Conservation (phyloP, 2,329 filamentous ascomycete species). For the Zymoseptoria pseudotritici region DNA sequence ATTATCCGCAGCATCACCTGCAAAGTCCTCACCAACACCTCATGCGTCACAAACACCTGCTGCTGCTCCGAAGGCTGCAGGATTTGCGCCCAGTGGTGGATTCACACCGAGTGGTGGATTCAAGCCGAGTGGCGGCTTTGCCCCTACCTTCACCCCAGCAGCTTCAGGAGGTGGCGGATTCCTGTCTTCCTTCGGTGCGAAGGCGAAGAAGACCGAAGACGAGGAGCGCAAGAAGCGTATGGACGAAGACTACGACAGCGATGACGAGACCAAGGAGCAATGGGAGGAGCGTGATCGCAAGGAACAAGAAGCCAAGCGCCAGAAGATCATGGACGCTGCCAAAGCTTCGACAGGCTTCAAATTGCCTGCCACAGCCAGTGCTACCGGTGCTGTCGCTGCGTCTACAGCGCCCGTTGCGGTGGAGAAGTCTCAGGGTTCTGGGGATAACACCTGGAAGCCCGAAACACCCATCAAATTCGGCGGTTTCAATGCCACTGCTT, state of each 20-base stretch:
- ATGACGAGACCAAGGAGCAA: slow-evolving; percentile 44
- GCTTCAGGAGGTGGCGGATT: slow-evolving; percentile 30
- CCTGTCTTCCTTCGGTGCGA: slow-evolving; percentile 35
- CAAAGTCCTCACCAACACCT: slow-evolving; percentile 2
- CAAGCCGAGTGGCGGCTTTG: slow-evolving; percentile 19
- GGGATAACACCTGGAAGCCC: slow-evolving; percentile 43
- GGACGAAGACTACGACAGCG: slow-evolving; percentile 45
- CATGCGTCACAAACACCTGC: not conserved
- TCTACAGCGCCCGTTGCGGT: not conserved
- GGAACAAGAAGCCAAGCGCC: slow-evolving; percentile 39
- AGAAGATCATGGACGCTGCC: slow-evolving; percentile 33
- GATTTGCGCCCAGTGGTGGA: slow-evolving; percentile 2
- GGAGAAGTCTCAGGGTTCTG: slow-evolving; percentile 18
- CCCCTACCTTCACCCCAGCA: not conserved
- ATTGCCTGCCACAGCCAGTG: slow-evolving; percentile 10
- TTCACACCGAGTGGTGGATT: slow-evolving; percentile 10
- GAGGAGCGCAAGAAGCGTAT: slow-evolving; percentile 43
- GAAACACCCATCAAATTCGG: slow-evolving; percentile 43
- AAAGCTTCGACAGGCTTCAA: slow-evolving; percentile 27
- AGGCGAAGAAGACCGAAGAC: slow-evolving; percentile 35
- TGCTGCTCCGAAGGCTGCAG: not conserved
- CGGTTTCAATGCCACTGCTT: slow-evolving; percentile 13
- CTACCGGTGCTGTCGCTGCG: not conserved
- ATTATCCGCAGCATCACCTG: slow-evolving; percentile 8
- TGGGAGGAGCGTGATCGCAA: slow-evolving; percentile 43